phyloP scores from a whole-genome alignment of 169 alveolate genomes.

The Amoebophrya sp. region DNA sequence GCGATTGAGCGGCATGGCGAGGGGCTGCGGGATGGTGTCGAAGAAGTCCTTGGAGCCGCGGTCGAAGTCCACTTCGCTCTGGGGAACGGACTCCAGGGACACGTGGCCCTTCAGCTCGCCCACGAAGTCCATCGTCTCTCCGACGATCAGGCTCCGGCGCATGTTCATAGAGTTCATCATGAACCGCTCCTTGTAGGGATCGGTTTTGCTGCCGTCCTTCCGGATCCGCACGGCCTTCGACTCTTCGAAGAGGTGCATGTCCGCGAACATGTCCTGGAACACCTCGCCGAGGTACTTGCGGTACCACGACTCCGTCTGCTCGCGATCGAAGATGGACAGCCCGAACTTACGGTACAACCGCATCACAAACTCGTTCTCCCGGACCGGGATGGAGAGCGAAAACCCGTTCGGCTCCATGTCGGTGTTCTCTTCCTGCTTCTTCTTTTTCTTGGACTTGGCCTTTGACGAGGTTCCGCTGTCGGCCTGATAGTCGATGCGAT shows the following conservation, averaged over 20 bases:
- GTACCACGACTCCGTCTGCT: conserved; percentile 14
- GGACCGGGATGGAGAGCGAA: neutral
- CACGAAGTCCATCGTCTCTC: conserved; percentile 6
- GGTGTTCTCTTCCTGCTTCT: neutral
- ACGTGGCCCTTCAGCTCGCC: conserved; percentile 27
- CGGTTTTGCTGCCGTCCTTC: neutral
- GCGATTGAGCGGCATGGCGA: neutral
- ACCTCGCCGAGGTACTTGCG: neutral
- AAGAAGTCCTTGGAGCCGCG: neutral
- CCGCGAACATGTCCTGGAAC: neutral
- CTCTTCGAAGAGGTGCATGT: too few relatives aligned
- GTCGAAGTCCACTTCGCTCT: neutral
- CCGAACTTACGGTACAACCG: neutral
- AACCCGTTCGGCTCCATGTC: conserved; percentile 21
- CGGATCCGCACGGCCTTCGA: neutral
- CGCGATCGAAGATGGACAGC: neutral
- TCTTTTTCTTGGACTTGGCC: neutral
- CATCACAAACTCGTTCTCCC: neutral
- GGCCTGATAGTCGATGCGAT: too few relatives aligned
- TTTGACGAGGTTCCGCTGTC: too few relatives aligned
- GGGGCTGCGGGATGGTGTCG: neutral
- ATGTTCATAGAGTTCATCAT: neutral
- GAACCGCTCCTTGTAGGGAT: neutral
- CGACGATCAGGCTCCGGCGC: neutral
- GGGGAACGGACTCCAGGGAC: neutral